Evolutionary conservation across 202 grass and related monocot genomes (phyloP).

Genomic region (Digitaria exilis): DNA sequence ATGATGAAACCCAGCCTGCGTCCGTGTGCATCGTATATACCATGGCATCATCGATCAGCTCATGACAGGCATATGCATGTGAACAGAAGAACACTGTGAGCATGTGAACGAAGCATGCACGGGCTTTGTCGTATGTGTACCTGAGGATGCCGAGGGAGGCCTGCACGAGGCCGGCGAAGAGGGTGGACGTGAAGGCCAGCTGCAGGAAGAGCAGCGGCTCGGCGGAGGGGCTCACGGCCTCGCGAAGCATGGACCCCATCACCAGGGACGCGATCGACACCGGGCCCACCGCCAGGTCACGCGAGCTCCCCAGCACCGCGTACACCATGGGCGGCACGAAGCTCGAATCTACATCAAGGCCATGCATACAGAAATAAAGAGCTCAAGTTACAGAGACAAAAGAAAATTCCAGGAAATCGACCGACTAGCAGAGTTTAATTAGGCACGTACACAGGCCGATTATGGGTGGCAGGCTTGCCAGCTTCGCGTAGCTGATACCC

Average conservation of each 20-base stretch:
- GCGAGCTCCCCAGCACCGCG: conserved; percentile 81
- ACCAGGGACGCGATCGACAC: conserved; percentile 93
- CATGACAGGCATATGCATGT: not conserved
- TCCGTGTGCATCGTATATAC: no score
- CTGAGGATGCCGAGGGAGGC: conserved; percentile 88
- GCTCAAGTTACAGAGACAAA: not conserved
- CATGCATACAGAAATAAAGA: not conserved
- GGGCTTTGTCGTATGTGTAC: conserved; percentile 39
- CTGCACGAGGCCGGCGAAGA: conserved; percentile 90
- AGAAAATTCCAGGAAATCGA: no score
- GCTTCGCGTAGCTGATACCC: conserved; percentile 98
- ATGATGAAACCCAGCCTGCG: conserved; percentile 82
- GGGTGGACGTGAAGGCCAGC: conserved; percentile 88
- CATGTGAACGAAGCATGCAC: not conserved
- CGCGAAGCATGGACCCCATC: conserved; percentile 92
- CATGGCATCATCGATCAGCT: not conserved
- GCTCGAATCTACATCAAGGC: conserved; percentile 64
- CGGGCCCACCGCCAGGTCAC: conserved; percentile 85
- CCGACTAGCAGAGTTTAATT: no score
- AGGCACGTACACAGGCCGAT: conserved; percentile 76
- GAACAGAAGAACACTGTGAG: no score
- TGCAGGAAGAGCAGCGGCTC: conserved; percentile 84
- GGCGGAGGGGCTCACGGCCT: conserved; percentile 66
- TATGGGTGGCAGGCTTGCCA: conserved; percentile 87
- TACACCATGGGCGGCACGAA: conserved; percentile 94